phyloP scores from a whole-genome alignment of 495 filamentous ascomycete genomes.

The Aspergillus affinis region DNA sequence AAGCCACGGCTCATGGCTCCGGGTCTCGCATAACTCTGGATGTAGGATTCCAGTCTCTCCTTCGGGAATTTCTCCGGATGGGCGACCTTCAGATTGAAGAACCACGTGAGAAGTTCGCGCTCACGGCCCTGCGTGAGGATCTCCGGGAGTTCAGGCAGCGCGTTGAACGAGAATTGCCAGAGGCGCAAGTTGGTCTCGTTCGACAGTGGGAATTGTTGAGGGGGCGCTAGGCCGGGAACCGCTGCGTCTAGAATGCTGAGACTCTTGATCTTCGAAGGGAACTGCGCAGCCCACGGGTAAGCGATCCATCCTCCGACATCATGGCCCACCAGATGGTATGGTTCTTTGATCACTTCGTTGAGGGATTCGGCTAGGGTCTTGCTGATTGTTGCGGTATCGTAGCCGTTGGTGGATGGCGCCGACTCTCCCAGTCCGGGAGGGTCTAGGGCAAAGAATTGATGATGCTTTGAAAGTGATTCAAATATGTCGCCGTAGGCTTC shows the following conservation, averaged over 20 bases:
- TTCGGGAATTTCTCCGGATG: slow-evolving; percentile 15
- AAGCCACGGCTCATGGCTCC: slow-evolving; percentile 32
- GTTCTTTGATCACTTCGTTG: slow-evolving; percentile 17
- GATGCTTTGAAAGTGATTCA: slow-evolving; percentile 23
- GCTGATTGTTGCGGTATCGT: slow-evolving; percentile 26
- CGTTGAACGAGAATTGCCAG: slow-evolving; percentile 32
- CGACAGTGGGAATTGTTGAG: slow-evolving; percentile 8
- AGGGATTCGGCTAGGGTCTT: slow-evolving; percentile 24
- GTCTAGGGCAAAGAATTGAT: slow-evolving; percentile 28
- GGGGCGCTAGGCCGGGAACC: slow-evolving; percentile 25
- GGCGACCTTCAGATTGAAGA: slow-evolving; percentile 26
- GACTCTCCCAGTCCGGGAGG: slow-evolving; percentile 27
- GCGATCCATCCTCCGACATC: slow-evolving; percentile 30
- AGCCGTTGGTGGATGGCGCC: slow-evolving; percentile 14
- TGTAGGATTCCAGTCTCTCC: slow-evolving; percentile 23
- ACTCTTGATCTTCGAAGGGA: slow-evolving; percentile 21
- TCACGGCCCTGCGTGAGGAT: slow-evolving; percentile 25
- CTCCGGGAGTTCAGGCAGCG: slow-evolving; percentile 28
- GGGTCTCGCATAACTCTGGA: slow-evolving; percentile 25
- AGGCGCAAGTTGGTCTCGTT: slow-evolving; percentile 22
- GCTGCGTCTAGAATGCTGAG: slow-evolving; percentile 29
- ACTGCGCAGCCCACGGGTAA: slow-evolving; percentile 30
- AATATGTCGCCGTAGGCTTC: slow-evolving; percentile 26
- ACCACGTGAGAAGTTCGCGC: slow-evolving; percentile 26
- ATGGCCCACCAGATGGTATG: slow-evolving; percentile 29